Evolutionary conservation across 441 rosid genomes (phyloP).

Genomic region (Sinapis alba): DNA sequence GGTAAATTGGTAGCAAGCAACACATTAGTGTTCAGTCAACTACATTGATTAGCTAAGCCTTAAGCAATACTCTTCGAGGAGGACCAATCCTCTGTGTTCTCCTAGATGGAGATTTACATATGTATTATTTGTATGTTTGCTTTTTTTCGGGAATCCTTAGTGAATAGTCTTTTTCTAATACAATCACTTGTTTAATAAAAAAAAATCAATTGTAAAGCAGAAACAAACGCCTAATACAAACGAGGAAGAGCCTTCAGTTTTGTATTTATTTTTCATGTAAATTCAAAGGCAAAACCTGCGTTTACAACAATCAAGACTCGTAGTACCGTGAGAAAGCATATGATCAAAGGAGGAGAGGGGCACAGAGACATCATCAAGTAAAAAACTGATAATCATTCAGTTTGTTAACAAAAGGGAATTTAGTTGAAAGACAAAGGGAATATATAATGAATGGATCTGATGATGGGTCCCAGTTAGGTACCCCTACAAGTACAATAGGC

Average conservation of each 20-base stretch:
- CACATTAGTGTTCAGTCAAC: slow-evolving; percentile 15
- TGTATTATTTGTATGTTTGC: background rate
- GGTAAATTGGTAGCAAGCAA: slow-evolving; percentile 13
- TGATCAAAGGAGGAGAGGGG: background rate
- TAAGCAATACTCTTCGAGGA: slow-evolving; percentile 16
- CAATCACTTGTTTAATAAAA: too few species aligned
- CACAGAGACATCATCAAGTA: slow-evolving; percentile 19
- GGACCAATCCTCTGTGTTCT: slow-evolving; percentile 10
- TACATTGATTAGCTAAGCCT: slow-evolving; percentile 18
- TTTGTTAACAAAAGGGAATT: slow-evolving; percentile 1
- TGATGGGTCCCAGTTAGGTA: slow-evolving; percentile 28
- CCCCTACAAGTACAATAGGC: slow-evolving; percentile 15
- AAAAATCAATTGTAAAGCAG: background rate
- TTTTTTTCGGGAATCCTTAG: background rate
- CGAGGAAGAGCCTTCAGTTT: background rate
- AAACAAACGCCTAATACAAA: background rate
- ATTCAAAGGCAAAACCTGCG: background rate
- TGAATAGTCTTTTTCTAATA: background rate
- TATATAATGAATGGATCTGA: slow-evolving; percentile 6
- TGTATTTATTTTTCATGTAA: background rate
- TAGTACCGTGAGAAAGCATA: background rate
- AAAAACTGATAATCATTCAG: too few species aligned
- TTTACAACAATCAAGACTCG: background rate
- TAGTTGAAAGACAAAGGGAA: slow-evolving; percentile 30
- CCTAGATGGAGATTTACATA: background rate